phyloP scores from a whole-genome alignment of 1,284 basidiomycete species.

The Gymnopus androsaceus region DNA sequence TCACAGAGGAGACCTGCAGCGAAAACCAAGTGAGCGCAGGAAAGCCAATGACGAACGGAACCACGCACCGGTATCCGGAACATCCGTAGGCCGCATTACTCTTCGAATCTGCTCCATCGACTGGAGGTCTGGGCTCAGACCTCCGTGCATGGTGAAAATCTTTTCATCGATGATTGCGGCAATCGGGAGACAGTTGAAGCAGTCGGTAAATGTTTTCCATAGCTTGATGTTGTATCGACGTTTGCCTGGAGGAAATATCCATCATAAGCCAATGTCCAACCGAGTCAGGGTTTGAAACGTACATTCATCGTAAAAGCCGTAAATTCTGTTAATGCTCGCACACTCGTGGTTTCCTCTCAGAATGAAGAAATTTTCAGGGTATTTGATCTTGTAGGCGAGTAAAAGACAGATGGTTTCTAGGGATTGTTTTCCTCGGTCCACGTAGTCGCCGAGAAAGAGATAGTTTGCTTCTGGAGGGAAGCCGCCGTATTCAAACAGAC shows the following conservation, averaged over 20 bases:
- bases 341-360: constrained; percentile 94
- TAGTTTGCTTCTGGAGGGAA: constrained; percentile 97
- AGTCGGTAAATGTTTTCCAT: constrained; percentile 98
- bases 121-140: constrained; percentile 94
- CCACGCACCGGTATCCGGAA: constrained; percentile 92
- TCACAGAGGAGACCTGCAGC: constrained; percentile 86
- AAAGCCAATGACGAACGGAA: neutral
- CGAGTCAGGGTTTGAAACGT: constrained; percentile 33
- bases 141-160: constrained; percentile 95
- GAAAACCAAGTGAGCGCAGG: neutral
- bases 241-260: constrained; percentile 65
- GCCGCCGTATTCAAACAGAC: constrained; percentile 93
- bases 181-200: constrained; percentile 95
- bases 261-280: neutral
- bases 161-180: constrained; percentile 97
- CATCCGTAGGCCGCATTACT: constrained; percentile 99
- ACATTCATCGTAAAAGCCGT: constrained; percentile 98
- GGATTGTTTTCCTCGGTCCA: constrained; percentile 93
- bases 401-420: constrained; percentile 92
- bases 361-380: constrained; percentile 97
- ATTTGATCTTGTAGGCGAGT: constrained; percentile 96
- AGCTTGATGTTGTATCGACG: constrained; percentile 97
- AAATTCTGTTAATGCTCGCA: constrained; percentile 93
- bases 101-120: constrained; percentile 99
- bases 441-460: constrained; percentile 94